phyloP scores from a whole-genome alignment of 1,139 yeast genomes.

The Saccharomyces hybrid region DNA sequence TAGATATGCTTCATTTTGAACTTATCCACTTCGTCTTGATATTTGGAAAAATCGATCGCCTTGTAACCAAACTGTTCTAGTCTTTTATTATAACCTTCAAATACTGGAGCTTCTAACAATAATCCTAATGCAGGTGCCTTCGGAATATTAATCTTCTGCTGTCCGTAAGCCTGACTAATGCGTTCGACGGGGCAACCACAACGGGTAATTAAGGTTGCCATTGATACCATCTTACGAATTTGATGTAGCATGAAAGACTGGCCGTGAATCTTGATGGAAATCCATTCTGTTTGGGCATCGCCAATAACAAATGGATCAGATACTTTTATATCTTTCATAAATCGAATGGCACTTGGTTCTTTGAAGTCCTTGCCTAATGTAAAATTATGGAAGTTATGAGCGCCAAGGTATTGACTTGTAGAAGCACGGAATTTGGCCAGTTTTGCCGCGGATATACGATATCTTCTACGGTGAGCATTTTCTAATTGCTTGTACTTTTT shows the following conservation, averaged over 20 bases:
- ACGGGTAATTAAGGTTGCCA: conserved; percentile 81
- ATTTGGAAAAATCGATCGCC: conserved; percentile 61
- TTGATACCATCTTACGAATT: conserved; percentile 94
- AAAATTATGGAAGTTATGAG: conserved; percentile 92
- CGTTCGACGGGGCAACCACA: conserved; percentile 75
- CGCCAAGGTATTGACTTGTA: conserved; percentile 69
- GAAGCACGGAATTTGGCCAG: conserved; percentile 58
- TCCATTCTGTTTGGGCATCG: conserved; percentile 93
- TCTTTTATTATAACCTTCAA: conserved; percentile 71
- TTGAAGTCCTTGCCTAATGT: conserved; percentile 82
- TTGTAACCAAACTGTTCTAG: conserved; percentile 75
- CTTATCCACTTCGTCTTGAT: conserved; percentile 61
- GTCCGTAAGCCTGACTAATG: conserved; percentile 70
- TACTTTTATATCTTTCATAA: conserved; percentile 69
- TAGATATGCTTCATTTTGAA: conserved; percentile 86
- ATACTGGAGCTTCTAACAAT: conserved; percentile 83
- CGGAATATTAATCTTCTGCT: conserved; percentile 76
- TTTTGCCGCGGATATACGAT: conserved; percentile 55
- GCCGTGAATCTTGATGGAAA: conserved; percentile 91
- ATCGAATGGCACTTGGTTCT: conserved; percentile 79
- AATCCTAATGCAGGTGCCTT: conserved; percentile 96
- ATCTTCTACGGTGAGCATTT: conserved; percentile 58
- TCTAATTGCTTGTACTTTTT: conserved; percentile 59
- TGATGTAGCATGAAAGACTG: conserved; percentile 98
- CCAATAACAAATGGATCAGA: conserved; percentile 90